Conservation (phyloP, 768 basidiomycete species). For the Boletus coccyginus region DNA sequence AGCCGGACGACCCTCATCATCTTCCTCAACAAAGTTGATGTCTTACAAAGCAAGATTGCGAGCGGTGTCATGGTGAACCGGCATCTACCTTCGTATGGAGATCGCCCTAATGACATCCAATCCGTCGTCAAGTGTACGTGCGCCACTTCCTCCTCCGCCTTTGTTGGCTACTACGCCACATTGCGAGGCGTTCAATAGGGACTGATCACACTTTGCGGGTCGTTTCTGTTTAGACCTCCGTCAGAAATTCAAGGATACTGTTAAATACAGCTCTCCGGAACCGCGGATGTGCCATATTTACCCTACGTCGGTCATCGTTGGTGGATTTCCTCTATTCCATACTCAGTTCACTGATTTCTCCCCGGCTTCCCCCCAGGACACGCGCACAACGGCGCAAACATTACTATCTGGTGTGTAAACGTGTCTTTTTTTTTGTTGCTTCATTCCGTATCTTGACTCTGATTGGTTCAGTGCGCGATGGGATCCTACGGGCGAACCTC, state of each 20-base stretch:
- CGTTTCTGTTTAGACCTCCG: slow-evolving; percentile 47
- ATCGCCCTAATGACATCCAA: slow-evolving; percentile 63
- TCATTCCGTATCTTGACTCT: not conserved
- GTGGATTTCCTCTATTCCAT: slow-evolving; percentile 18
- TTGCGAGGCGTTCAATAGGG: not conserved
- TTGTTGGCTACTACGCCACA: not conserved
- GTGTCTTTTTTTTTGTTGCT: not conserved
- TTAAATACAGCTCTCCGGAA: slow-evolving; percentile 53
- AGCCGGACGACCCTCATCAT: slow-evolving; percentile 57
- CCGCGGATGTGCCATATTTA: slow-evolving; percentile 60
- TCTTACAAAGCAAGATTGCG: slow-evolving; percentile 62
- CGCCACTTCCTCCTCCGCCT: not conserved
- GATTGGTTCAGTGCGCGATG: slow-evolving; percentile 50
- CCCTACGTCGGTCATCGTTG: slow-evolving; percentile 66
- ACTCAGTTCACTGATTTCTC: not conserved
- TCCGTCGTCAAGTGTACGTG: slow-evolving; percentile 62
- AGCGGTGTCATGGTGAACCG: slow-evolving; percentile 54
- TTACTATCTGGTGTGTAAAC: slow-evolving; percentile 47
- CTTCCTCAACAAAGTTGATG: slow-evolving; percentile 68
- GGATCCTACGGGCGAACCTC: slow-evolving; percentile 58
- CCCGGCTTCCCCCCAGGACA: slow-evolving; percentile 44
- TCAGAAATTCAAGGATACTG: slow-evolving; percentile 68
- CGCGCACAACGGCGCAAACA: slow-evolving; percentile 57
- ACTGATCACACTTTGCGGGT: not conserved
- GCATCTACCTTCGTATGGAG: slow-evolving; percentile 64